These are phyloP conservation scores for Termitomyces sp. DNA, from an alignment of 768 basidiomycete species.

Conservation along the genomic window DNA sequence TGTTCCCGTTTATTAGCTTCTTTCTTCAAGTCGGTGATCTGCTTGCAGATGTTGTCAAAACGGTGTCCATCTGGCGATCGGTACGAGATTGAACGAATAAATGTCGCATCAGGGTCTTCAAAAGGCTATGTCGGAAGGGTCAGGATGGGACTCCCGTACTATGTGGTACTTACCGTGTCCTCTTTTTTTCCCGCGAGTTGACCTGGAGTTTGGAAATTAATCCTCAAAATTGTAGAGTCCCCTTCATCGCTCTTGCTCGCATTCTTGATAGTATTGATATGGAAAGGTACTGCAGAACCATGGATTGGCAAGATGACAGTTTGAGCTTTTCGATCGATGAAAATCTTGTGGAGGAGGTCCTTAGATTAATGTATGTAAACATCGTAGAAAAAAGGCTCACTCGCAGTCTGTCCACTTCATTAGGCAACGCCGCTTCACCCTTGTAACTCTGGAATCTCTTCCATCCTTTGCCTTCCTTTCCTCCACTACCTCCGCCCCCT, in stretches of 20 bases:
- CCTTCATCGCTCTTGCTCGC: slow-evolving; percentile 97
- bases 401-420: slow-evolving; percentile 73
- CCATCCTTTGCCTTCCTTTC: slow-evolving; percentile 90
- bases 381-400: slow-evolving; percentile 38
- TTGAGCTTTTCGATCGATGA: slow-evolving; percentile 84
- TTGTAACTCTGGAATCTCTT: slow-evolving; percentile 97
- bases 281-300: slow-evolving; percentile 95
- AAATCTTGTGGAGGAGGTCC: slow-evolving; percentile 51
- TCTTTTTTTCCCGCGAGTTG: slow-evolving; percentile 98
- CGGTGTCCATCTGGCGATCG: slow-evolving; percentile 87
- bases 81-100: slow-evolving; percentile 92
- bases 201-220: slow-evolving; percentile 98
- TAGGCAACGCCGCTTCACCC: slow-evolving; percentile 85
- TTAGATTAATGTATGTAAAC: neutral
- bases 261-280: slow-evolving; percentile 98
- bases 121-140: slow-evolving; percentile 57
- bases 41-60: slow-evolving; percentile 83
- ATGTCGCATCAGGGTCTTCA: slow-evolving; percentile 94
- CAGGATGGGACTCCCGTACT: neutral
- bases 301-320: slow-evolving; percentile 91
- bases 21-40: slow-evolving; percentile 94
- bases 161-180: slow-evolving; percentile 63
- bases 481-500: slow-evolving; percentile 65
- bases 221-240: slow-evolving; percentile 88
- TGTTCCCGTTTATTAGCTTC: slow-evolving; percentile 96